Evolutionary conservation across 2,329 filamentous ascomycete genomes (phyloP), one percentile per base, ranked within the genome.

Genomic region (Bipolaris gigantea): DNA sequence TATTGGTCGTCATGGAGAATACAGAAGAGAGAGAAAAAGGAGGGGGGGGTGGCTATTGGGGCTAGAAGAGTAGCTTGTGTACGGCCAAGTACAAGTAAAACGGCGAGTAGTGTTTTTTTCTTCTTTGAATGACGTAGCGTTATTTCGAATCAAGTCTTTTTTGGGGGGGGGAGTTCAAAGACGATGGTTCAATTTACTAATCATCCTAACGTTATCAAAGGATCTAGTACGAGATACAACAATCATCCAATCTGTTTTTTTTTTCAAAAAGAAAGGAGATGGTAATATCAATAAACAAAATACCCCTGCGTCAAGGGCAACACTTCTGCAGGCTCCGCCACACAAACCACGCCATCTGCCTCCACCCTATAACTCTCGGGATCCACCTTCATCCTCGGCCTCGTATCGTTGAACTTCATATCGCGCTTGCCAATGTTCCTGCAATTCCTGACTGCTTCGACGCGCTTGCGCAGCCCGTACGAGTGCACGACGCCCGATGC

Each of bases 331-430:
- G 92, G 89, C 74, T 88, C 89, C 0, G 90, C 90, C 38, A 79
- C 82, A 70, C 89, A 92, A 33, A 86, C 78, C 73, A 83, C 75
- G 0, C 90, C 92, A 75, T 96, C 91, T 1, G 92, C 92, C 77
- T 93, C 87, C 23, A 97, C 92, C 15, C 80, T 79, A 77, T 97
- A 97, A 67, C 84, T 87, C 81, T 97, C 93, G 5, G 93, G 89
- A 73, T 97, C 92, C 56, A 97, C 92, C 66, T 80, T 86, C 90
- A 97, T 97, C 77, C 82, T 85, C 13, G 93, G 93, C 84, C 85
- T 91, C 50, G 76, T 76, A 68, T 91, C 86, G 73, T 97, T 97
- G 75, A 85, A 92, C 70, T 90, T 92, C 92, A 97, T 96, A 75
- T 97, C 89, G 65, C 76, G 81, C 81, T 97, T 97, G 39, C 87